Base-by-base conservation (phyloP, 345 rosid genomes). In the Salix udensis region DNA sequence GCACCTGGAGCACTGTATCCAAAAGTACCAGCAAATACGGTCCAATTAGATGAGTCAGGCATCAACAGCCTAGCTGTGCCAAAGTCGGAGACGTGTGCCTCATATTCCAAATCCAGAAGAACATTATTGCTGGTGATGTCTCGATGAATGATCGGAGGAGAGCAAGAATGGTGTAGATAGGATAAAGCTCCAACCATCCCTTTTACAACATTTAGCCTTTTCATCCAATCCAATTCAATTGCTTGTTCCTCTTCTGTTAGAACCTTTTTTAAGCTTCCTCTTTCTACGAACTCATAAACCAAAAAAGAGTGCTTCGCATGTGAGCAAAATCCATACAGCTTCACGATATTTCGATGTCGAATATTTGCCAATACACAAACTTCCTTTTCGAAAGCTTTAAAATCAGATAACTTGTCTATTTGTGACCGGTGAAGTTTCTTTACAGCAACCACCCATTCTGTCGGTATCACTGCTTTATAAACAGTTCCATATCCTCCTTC, bases 371-470 rank as follows among this genome's bases (percentile, higher is more conserved):
- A n/a, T 0, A 39, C 18, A 11, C 7, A 8, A 4, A 80, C 31
- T 24, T 75, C 78, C 1, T 50, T 80, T 28, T 24, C 28, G 4
- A 75, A 65, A 30, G 68, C 68, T 65, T 44, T 50, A 6, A 53
- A 16, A 48, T 71, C 55, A 15, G 34, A 24, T 0, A 34, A 5
- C 2, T 7, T 40, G 1, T 36, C 8, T 1, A 14, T n/a, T 0
- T 67, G 62, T 39, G 24, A 52, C 13, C 26, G 37, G n/a, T 80
- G 72, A 66, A 80, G 68, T 44, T 72, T 80, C 65, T 80, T 80
- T 1, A 71, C 73, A 34, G 79, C 79, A 39, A 71, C 62, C 2
- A 67, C 61, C 23, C 31, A 48, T 7, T n/a, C 73, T 7, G 68
- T 19, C 31, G 71, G 42, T 10, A 39, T 39, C 11, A 39, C 42